Base-by-base conservation (phyloP, 768 basidiomycete genomes). In the Tulasnella sp. region DNA sequence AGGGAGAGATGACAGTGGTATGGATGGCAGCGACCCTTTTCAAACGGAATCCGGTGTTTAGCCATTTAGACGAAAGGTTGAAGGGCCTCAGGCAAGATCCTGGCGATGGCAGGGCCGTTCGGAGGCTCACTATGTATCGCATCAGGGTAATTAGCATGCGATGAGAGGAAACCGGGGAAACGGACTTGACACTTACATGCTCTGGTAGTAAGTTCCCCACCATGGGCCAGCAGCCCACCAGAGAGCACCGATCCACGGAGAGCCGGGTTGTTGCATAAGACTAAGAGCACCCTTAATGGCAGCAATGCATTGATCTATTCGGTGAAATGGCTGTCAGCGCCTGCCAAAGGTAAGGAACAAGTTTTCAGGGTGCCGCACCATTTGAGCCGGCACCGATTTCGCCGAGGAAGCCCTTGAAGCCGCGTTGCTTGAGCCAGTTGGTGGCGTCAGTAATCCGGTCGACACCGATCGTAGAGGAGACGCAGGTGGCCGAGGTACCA, bases 351-450 rank as follows among this genome's bases (percentile, higher is more conserved):
- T 48, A 48, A 58, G 38, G 34, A 68, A 68, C 34, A 19, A 1
- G 36, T 46, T 56, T 14, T 34, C 19, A 78, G n/a, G 52, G 71
- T 34, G 42, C 31, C 80, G 38, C 40, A 80, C 80, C 75, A 82
- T 86, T 85, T 73, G 84, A 84, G 71, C 85, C 91, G 52, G 89
- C 87, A 79, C 91, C 91, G 56, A 91, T 88, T 83, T 92, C 91
- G 56, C 91, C 91, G 68, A 92, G 86, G 87, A 91, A 89, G 52
- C 90, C 91, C 85, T 90, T 91, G 82, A 90, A 83, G 83, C 88
- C 88, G 85, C 89, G 88, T 58, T 84, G 83, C 86, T 91, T 84
- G 81, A 92, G 88, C 91, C 91, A 91, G n/a, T 83, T 81, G 5
- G 91, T 91, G 14, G 91, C 91, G 40, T 83, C 88, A 38, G 87